Conservation (phyloP, 2,329 filamentous ascomycete species). For the Neoascochyta sp. region DNA sequence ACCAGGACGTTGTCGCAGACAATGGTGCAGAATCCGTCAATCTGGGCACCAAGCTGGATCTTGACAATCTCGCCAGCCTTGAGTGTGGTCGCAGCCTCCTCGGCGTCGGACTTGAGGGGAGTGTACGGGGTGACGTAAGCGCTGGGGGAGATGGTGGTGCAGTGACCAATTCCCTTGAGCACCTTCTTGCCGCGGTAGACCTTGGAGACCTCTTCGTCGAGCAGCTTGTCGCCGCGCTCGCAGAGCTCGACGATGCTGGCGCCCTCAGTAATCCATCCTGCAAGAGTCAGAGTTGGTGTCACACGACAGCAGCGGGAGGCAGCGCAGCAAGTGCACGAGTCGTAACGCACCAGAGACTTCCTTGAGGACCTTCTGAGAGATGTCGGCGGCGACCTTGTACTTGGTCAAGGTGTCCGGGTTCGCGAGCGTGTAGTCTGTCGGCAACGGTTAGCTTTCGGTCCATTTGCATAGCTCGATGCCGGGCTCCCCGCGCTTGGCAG, state of each 20-base stretch:
- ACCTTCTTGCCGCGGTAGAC: constrained; percentile 99
- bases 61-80: constrained; percentile 87
- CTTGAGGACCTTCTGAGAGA: constrained; percentile 92
- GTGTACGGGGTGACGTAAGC: constrained; percentile 97
- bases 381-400: constrained; percentile 94
- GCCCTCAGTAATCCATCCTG: constrained; percentile 70
- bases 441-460: constrained; percentile 25
- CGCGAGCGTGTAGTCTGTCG: constrained; percentile 77
- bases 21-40: constrained; percentile 94
- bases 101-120: constrained; percentile 78
- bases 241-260: constrained; percentile 93
- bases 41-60: constrained; percentile 98
- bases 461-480: constrained; percentile 11
- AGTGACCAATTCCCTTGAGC: constrained; percentile 87
- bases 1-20: constrained; percentile 90
- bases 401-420: constrained; percentile 96
- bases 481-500: constrained; percentile 9
- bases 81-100: constrained; percentile 75
- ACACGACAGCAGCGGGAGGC: constrained; percentile 6
- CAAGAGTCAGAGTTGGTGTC: constrained; percentile 23
- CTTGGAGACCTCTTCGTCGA: constrained; percentile 90
- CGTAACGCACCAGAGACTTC: constrained; percentile 61
- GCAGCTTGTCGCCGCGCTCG: constrained; percentile 89
- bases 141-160: constrained; percentile 90
- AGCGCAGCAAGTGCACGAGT: constrained; percentile 5